A percentile compares a stretch with the other conserved stretches of the same genome.
Conservation (phyloP, 164 flowering plant genomes). For the Pachysandra terminalis region DNA sequence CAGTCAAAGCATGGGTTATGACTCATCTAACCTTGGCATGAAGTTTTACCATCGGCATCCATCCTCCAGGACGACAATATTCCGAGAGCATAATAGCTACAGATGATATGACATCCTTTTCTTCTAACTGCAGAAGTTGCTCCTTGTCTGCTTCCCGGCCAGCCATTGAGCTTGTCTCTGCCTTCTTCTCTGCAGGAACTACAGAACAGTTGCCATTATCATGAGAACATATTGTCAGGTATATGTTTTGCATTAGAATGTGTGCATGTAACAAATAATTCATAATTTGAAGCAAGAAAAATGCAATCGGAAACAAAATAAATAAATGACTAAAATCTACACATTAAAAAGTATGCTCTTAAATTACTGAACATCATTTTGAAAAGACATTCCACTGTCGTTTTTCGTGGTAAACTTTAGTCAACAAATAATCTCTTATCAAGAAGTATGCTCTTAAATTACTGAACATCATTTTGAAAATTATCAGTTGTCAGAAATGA, state of each 20-base stretch:
- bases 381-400: not conserved
- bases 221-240: not conserved
- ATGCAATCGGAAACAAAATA: not conserved
- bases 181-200: conserved; percentile 61
- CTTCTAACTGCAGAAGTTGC: conserved; percentile 83
- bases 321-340: not conserved
- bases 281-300: not conserved
- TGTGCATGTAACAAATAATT: not conserved
- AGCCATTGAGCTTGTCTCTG: conserved; percentile 62
- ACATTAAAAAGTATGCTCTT: not conserved
- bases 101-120: conserved; percentile 92
- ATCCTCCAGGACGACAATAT: conserved; percentile 96
- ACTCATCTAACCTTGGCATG: conserved; percentile 66
- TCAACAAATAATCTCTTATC: not conserved
- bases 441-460: not conserved
- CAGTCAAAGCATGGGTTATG: not conserved
- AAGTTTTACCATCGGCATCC: conserved; percentile 98
- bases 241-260: not conserved
- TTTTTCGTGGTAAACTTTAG: not conserved
- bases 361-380: not conserved
- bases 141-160: conserved; percentile 84
- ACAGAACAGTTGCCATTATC: conserved; percentile 1
- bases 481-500: no score
- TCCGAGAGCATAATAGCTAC: conserved; percentile 95
- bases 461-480: no score